Evolutionary conservation across 1,284 basidiomycete species (phyloP).

Genomic region (Irpex rosettiformis): DNA sequence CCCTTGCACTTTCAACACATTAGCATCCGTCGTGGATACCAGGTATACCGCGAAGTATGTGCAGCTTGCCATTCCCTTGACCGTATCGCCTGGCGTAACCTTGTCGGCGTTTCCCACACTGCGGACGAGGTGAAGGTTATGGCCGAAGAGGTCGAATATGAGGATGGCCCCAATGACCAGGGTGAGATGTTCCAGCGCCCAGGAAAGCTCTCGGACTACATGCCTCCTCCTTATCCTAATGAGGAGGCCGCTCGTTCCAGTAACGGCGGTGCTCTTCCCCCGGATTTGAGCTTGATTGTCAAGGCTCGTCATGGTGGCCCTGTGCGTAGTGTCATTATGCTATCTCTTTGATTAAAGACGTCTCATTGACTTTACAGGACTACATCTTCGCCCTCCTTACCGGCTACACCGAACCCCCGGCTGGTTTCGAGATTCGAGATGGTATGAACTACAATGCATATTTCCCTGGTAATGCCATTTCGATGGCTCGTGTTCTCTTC

Average conservation of each 20-base stretch:
- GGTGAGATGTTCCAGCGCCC: constrained; percentile 99
- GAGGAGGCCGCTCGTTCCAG: constrained; percentile 95
- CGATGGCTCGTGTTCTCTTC: constrained; percentile 96
- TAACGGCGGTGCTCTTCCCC: constrained; percentile 94
- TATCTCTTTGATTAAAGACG: neutral
- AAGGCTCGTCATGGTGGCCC: constrained; percentile 98
- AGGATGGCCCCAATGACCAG: constrained; percentile 92
- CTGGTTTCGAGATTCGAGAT: constrained; percentile 94
- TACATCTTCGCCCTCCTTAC: constrained; percentile 97
- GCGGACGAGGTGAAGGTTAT: constrained; percentile 89
- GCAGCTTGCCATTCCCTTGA: constrained; percentile 98
- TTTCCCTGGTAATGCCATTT: constrained; percentile 97
- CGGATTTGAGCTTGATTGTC: constrained; percentile 95
- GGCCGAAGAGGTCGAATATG: constrained; percentile 97
- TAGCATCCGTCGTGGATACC: constrained; percentile 97
- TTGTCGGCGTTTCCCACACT: constrained; percentile 97
- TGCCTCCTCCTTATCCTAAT: constrained; percentile 96
- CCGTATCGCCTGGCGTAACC: constrained; percentile 99
- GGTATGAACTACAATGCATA: constrained; percentile 98
- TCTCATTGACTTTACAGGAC: constrained; percentile 54
- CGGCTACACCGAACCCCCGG: constrained; percentile 95
- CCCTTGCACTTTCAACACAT: neutral
- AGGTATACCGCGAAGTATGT: constrained; percentile 99
- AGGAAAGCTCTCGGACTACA: constrained; percentile 95
- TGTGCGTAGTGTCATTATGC: constrained; percentile 44